phyloP scores from a whole-genome alignment of 164 flowering plant genomes.

The Chloranthus sessilifolius region DNA sequence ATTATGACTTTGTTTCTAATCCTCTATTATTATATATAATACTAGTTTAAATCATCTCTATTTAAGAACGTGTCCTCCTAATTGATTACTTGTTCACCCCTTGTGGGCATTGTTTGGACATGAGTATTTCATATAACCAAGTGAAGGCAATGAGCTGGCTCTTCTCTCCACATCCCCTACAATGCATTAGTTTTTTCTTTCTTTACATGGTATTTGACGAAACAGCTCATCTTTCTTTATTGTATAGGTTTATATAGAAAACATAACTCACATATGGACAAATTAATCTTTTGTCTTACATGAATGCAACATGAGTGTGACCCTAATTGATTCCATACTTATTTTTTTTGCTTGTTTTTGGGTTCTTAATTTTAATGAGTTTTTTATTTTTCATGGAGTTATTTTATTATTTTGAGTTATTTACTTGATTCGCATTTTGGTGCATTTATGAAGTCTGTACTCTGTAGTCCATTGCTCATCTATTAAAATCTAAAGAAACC shows the following conservation, averaged over 20 bases:
- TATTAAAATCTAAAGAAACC: too few species aligned
- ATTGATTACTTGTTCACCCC: too few species aligned
- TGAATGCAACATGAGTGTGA: conserved; percentile 61
- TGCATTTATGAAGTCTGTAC: too few species aligned
- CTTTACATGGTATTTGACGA: conserved; percentile 8
- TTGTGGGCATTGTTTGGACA: conserved; percentile 35
- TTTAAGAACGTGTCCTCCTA: too few species aligned
- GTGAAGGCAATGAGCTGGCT: conserved; percentile 38
- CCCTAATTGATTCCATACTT: conserved; percentile 35
- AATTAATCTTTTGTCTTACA: conserved; percentile 53
- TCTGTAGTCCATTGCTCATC: too few species aligned
- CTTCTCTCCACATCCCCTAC: conserved; percentile 1
- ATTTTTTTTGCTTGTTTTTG: too few species aligned
- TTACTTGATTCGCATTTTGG: too few species aligned
- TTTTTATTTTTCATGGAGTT: too few species aligned
- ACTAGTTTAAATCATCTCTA: too few species aligned
- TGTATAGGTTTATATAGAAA: conserved; percentile 12
- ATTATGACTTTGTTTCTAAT: conserved; percentile 13
- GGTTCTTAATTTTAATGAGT: too few species aligned
- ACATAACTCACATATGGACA: conserved; percentile 27
- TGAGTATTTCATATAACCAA: conserved; percentile 11
- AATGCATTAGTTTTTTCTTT: background rate
- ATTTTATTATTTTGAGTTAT: too few species aligned
- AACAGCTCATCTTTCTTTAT: conserved; percentile 17
- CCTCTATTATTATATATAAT: background rate